Percentiles rank a stretch among this genome's conserved stretches.
phyloP scores from a whole-genome alignment of 371 early-diverging fungal species.

The Lichtheimia ramosa region DNA sequence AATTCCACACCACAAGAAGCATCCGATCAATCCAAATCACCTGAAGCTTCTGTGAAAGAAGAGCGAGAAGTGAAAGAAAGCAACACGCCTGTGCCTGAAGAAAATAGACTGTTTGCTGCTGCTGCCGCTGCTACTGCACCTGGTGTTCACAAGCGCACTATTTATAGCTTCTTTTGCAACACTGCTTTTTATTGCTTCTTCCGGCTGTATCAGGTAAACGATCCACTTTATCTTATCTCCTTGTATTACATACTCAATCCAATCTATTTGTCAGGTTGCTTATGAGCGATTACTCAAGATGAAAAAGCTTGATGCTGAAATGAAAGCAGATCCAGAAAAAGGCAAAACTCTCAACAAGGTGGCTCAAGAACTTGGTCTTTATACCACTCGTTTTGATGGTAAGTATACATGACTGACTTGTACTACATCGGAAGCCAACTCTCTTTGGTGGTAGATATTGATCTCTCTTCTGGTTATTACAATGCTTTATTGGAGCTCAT shows the following conservation, averaged over 20 bases:
- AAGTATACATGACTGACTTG: slow-evolving; percentile 5
- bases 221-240: background rate
- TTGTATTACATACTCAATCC: too few relatives aligned
- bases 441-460: slow-evolving; percentile 36
- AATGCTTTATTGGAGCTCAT: slow-evolving; percentile 73
- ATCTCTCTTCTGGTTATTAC: slow-evolving; percentile 68
- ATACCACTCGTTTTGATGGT: slow-evolving; percentile 56
- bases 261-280: slow-evolving; percentile 53
- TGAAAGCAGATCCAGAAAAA: slow-evolving; percentile 56
- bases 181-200: slow-evolving; percentile 85
- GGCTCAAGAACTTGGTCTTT: slow-evolving; percentile 82
- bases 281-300: slow-evolving; percentile 81
- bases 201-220: slow-evolving; percentile 76
- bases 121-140: slow-evolving; percentile 53
- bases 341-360: slow-evolving; percentile 69
- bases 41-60: slow-evolving; percentile 18
- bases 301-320: slow-evolving; percentile 67
- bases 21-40: background rate
- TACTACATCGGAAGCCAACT: background rate
- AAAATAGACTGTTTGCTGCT: slow-evolving; percentile 40
- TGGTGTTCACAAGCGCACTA: slow-evolving; percentile 31
- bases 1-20: slow-evolving; percentile 20
- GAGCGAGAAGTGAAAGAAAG: slow-evolving; percentile 1
- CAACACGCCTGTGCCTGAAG: slow-evolving; percentile 10
- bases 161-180: slow-evolving; percentile 73